A percentile compares a stretch with the other conserved stretches of the same genome.
These are phyloP conservation scores for Schoenoplectus tabernaemontani DNA, from an alignment of 202 grass and related monocot genomes.

Conservation along the genomic window DNA sequence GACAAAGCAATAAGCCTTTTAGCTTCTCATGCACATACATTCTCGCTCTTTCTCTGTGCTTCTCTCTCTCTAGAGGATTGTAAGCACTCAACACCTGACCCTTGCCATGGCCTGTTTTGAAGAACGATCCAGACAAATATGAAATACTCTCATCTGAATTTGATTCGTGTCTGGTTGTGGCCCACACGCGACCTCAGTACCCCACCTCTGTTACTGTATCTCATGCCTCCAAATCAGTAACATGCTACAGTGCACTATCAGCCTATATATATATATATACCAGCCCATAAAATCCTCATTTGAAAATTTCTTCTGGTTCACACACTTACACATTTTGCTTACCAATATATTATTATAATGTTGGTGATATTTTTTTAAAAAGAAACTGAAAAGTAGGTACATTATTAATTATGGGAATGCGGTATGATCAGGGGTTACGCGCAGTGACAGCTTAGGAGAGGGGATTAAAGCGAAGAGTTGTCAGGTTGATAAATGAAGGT, in stretches of 20 bases:
- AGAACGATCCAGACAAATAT: slow-evolving; percentile 24
- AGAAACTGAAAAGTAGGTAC: background rate
- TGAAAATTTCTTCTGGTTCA: background rate
- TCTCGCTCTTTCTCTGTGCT: background rate
- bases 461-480: slow-evolving; percentile 15
- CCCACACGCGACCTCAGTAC: background rate
- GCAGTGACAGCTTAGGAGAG: slow-evolving; percentile 17
- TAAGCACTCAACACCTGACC: background rate
- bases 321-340: background rate
- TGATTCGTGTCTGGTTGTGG: background rate
- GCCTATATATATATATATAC: no score
- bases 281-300: slow-evolving; percentile 7
- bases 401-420: background rate
- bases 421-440: background rate
- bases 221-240: slow-evolving; percentile 13
- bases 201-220: background rate
- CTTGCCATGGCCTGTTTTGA: slow-evolving; percentile 16
- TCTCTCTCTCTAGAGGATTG: background rate
- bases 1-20: slow-evolving; percentile 35
- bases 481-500: slow-evolving; percentile 12
- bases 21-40: background rate
- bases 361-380: background rate
- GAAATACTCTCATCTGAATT: slow-evolving; percentile 21
- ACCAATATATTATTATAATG: no score
- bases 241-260: slow-evolving; percentile 6